A percentile compares a stretch with the other conserved stretches of the same genome.
phyloP scores from a whole-genome alignment of 148 eudicot species.

The Camellia sinensis region DNA sequence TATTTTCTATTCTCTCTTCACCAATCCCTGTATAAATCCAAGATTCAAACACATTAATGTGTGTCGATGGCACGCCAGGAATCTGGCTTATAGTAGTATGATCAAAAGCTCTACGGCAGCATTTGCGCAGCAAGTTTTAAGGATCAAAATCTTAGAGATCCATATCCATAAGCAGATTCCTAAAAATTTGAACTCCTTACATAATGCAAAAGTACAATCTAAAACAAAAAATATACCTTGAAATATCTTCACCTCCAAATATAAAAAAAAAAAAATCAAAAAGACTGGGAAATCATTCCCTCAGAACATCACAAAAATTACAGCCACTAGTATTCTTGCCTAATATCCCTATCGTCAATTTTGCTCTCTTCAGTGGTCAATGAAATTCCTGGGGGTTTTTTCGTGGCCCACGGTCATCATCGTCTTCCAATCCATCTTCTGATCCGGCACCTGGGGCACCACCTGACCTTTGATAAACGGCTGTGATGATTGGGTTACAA shows the following conservation, averaged over 20 bases:
- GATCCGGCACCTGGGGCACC: conserved; percentile 41
- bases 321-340: not conserved
- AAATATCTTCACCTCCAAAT: not conserved
- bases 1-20: conserved; percentile 74
- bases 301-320: conserved; percentile 8
- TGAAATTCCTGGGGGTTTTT: not conserved
- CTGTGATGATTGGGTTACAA: conserved; percentile 50
- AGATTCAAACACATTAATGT: conserved; percentile 89
- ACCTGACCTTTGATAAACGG: conserved; percentile 47
- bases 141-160: not conserved
- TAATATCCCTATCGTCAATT: not conserved
- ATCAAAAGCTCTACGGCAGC: conserved; percentile 18
- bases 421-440: conserved; percentile 22
- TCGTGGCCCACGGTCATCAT: too few relatives aligned
- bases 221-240: not conserved
- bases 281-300: conserved; percentile 7
- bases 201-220: not conserved
- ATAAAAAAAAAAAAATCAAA: not conserved
- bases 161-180: not conserved
- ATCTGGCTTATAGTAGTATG: conserved; percentile 53
- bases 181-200: not conserved
- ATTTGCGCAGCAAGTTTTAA: not conserved
- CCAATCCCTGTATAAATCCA: conserved; percentile 75
- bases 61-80: conserved; percentile 58
- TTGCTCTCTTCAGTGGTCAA: not conserved